Evolutionary conservation across 73 alveolate species (phyloP), one percentile per base, ranked within the genome.

Genomic region (Blepharisma japonicum): DNA sequence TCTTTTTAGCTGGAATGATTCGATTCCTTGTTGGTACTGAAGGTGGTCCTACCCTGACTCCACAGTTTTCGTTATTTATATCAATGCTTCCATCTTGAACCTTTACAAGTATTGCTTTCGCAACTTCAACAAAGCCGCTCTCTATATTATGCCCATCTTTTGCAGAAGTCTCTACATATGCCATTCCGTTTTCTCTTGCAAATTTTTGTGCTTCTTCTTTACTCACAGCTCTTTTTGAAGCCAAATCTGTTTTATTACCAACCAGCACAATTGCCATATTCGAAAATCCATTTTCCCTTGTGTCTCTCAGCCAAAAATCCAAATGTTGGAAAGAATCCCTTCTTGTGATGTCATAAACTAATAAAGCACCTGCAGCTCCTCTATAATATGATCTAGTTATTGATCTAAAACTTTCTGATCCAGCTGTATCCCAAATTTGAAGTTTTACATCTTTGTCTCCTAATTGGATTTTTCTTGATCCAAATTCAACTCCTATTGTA

Each of bases 391-490:
- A 82, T 77, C 98, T 89, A 53, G 97, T 89, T 7, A 95, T 95
- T 0, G 96, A 84, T 55, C 96, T 81, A 71, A 95, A 95, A 23
- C 95, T 86, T 71, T 95, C 99, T 68, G 94, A 84, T 20, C 99
- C 99, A 71, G 98, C 98, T 25, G 98, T 94, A 78, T 94, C 99
- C 99, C 99, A 94, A 39, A 94, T 90, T 86, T 94, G 93, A 18
- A 92, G 86, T 71, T 93, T 94, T 45, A 94, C 83, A 61, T 87
- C 61, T 49, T 86, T 68, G 4, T 87, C 92, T 46, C 83, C 78
- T 18, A 90, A 70, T 49, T 82, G 82, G 18, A 94, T 90, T 66
- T 87, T 93, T 82, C 94, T 87, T 68, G 97, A 88, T 20, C 97
- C 98, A 56, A 94, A 94, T 71, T 94, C 99, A 9, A 94, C 98